These are phyloP conservation scores for Coniochaeta sp. DNA, from an alignment of 2,329 filamentous ascomycete genomes.

Conservation along the genomic window DNA sequence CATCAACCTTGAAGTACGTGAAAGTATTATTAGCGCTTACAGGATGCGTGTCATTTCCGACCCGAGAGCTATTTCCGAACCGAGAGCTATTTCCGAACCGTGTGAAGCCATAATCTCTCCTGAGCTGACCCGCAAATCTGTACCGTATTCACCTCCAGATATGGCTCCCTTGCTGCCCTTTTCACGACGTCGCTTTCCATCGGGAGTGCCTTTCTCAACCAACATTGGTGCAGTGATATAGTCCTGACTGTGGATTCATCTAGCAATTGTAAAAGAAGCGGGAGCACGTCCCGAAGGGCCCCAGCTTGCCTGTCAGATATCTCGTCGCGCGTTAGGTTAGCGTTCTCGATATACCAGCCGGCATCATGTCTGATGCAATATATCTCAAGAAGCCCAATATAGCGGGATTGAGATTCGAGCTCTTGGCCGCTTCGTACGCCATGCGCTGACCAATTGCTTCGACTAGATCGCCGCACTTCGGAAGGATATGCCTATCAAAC, in stretches of 20 bases:
- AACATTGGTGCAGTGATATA: constrained; percentile 2
- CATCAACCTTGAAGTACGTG: no score
- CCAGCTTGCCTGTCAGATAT: background rate
- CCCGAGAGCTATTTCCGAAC: no score
- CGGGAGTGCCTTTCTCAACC: background rate
- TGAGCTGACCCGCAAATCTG: no score
- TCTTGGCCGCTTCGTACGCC: constrained; percentile 1
- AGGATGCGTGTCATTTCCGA: no score
- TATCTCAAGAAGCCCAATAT: constrained; percentile 2
- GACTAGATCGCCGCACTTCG: background rate
- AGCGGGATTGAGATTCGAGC: background rate
- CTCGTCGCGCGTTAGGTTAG: background rate
- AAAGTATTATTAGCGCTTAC: no score
- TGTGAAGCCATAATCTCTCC: no score
- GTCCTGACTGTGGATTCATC: background rate
- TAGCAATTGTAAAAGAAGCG: background rate
- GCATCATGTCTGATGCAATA: background rate
- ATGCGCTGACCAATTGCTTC: constrained; percentile 1
- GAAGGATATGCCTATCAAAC: constrained; percentile 1
- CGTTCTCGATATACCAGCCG: constrained; percentile 1
- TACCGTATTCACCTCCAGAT: no score
- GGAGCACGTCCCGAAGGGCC: constrained; percentile 1
- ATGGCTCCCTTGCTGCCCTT: no score
- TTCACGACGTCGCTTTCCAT: no score
- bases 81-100: no score